These are phyloP conservation scores for Cryphonectria japonica DNA, from an alignment of 2,329 filamentous ascomycete genomes.

Conservation along the genomic window DNA sequence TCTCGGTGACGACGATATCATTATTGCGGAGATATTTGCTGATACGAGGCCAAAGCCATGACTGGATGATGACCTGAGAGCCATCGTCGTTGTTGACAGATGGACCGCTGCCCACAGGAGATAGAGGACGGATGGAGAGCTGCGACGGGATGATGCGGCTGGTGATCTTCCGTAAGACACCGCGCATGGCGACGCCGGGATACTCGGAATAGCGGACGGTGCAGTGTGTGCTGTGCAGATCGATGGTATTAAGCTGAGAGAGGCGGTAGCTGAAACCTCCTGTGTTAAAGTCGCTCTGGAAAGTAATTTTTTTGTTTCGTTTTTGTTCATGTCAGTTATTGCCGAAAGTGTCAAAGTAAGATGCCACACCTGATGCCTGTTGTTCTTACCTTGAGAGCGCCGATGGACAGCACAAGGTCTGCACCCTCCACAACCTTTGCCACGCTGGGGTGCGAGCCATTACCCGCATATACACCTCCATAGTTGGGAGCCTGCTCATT, in stretches of 20 bases:
- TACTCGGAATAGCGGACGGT: constrained; percentile 80
- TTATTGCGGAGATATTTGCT: constrained; percentile 71
- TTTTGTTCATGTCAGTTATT: background rate
- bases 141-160: constrained; percentile 59
- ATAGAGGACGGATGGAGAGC: constrained; percentile 59
- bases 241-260: constrained; percentile 76
- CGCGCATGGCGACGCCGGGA: constrained; percentile 75
- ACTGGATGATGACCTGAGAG: constrained; percentile 62
- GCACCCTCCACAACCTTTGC: constrained; percentile 67
- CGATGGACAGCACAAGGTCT: constrained; percentile 73
- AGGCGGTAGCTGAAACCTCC: constrained; percentile 81
- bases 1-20: constrained; percentile 85
- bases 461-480: constrained; percentile 84
- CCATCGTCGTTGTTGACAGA: constrained; percentile 43
- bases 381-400: constrained; percentile 57
- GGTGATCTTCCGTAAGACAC: constrained; percentile 74
- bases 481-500: constrained; percentile 77
- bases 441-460: constrained; percentile 69
- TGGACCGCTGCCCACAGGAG: constrained; percentile 58
- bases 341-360: too few relatives aligned
- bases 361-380: background rate
- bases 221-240: constrained; percentile 76
- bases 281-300: constrained; percentile 77
- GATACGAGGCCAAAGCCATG: constrained; percentile 77
- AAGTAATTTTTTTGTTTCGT: constrained; percentile 14